Evolutionary conservation across 2,329 filamentous ascomycete genomes (phyloP).

Genomic region (Diaporthe nobilis): DNA sequence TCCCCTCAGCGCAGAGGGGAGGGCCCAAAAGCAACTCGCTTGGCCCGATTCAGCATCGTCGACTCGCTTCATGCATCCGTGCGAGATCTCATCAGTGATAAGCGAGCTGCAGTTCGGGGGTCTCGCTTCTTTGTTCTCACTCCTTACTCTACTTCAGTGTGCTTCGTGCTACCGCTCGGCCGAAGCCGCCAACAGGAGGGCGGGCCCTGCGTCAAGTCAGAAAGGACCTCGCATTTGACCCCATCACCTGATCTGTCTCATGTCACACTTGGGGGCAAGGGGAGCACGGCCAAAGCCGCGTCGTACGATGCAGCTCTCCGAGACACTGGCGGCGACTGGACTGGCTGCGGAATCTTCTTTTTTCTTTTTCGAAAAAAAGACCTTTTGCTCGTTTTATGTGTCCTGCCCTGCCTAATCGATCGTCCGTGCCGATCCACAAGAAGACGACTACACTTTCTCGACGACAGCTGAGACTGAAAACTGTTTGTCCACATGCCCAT

Average conservation of each 20-base stretch:
- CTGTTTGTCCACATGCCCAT: background rate
- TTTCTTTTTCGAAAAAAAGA: background rate
- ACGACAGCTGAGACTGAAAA: background rate
- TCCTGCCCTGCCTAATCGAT: background rate
- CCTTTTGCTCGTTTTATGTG: background rate
- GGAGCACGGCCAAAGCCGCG: slow-evolving; percentile 22
- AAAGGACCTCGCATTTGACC: slow-evolving; percentile 21
- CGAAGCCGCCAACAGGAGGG: slow-evolving; percentile 1
- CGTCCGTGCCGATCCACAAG: background rate
- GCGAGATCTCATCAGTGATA: slow-evolving; percentile 16
- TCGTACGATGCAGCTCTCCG: slow-evolving; percentile 24
- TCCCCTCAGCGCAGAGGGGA: background rate
- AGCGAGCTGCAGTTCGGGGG: slow-evolving; percentile 15
- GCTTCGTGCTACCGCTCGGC: slow-evolving; percentile 15
- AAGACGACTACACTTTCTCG: background rate
- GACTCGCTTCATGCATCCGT: background rate
- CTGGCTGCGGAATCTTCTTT: slow-evolving; percentile 16
- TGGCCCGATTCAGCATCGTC: slow-evolving; percentile 9
- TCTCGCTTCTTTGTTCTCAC: slow-evolving; percentile 29
- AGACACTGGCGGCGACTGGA: slow-evolving; percentile 1
- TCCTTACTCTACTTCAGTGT: background rate
- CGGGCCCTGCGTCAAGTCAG: slow-evolving; percentile 20
- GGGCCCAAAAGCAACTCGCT: background rate
- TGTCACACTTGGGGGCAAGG: background rate
- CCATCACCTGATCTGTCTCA: slow-evolving; percentile 34